Base-by-base conservation (phyloP, 805 yeast species). In the Huiozyma naganishii region DNA sequence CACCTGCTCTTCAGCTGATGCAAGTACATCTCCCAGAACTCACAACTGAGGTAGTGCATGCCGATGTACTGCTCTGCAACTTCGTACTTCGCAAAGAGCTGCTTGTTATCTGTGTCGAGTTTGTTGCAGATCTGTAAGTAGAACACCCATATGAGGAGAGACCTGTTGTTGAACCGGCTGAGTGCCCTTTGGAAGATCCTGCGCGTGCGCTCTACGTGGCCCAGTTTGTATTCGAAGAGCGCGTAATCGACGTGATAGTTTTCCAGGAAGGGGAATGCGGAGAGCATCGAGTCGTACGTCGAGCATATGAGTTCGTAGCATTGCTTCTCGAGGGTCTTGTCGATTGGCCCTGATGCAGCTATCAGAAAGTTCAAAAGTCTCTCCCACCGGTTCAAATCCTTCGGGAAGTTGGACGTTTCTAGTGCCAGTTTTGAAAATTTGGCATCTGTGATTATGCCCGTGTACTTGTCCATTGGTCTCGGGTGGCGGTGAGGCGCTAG, bases 201-300 rank as follows among this genome's bases (percentile, higher is more conserved):
- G 40, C 58, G 61, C 38, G 58, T 48, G 33, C 48, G 49, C 7
- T 51, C 42, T 11, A 61, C 43, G 43, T 61, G 44, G 6, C 65
- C 63, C 32, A 62, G 44, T 36, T 58, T 59, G 36, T 54, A 62
- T 44, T 63, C 62, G 23, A 63, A 54, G 7, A 62, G 45, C 3
- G 64, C 66, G 45, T 54, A 61, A 44, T 63, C 67, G 32, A 63
- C 50, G 34, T 59, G 52, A 42, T 62, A 63, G 41, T 59, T 61
- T 40, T 63, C 67, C 36, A 61, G 41, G 40, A 46, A 59, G 3
- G 65, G 66, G 47, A 63, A 61, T 28, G 56, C 43, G 8, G 42
- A 48, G 1, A 63, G 46, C 49, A 63, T 32, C 1, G 64, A 56
- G n/a, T 50, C 48, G 41, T 62, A 63, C 1, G 63, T 53, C 2